Percentiles rank a stretch among this genome's conserved stretches.
Conservation (phyloP, 345 rosid genomes). For the Microcos paniculata region DNA sequence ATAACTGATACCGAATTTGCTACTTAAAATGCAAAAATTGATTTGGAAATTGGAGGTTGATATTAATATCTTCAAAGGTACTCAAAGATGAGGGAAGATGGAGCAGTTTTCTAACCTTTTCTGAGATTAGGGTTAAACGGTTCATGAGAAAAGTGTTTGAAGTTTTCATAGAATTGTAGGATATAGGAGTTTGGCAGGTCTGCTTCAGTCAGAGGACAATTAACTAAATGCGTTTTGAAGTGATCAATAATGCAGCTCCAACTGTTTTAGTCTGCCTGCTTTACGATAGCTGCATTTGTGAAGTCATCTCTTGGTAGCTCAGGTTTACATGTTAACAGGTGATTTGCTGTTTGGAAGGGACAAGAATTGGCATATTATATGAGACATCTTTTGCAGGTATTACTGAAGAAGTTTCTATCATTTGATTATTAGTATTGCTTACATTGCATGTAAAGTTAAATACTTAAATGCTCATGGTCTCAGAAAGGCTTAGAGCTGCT, state of each 20-base stretch:
- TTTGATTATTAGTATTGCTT: not conserved
- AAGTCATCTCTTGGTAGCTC: conserved; percentile 10
- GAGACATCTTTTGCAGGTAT: conserved; percentile 95
- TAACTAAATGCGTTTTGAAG: not conserved
- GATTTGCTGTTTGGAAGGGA: conserved; percentile 83
- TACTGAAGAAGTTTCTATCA: conserved; percentile 4
- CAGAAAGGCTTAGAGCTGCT: too few relatives aligned
- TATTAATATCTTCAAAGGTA: not conserved
- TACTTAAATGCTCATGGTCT: too few relatives aligned
- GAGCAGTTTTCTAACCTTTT: not conserved
- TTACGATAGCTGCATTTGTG: not conserved
- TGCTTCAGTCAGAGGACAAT: not conserved
- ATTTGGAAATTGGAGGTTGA: not conserved
- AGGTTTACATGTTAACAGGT: conserved; percentile 46
- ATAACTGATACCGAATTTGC: not conserved
- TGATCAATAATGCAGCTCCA: not conserved
- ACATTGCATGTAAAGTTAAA: not conserved
- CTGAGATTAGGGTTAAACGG: not conserved
- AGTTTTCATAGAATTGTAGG: not conserved
- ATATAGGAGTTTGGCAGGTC: not conserved
- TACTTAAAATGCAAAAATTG: not conserved
- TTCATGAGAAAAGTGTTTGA: not conserved
- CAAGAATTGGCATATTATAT: conserved; percentile 88
- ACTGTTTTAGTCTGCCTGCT: not conserved
- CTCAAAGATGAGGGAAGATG: not conserved